Conservation (phyloP, 2,329 filamentous ascomycete species). For the Epichloe festucae region DNA sequence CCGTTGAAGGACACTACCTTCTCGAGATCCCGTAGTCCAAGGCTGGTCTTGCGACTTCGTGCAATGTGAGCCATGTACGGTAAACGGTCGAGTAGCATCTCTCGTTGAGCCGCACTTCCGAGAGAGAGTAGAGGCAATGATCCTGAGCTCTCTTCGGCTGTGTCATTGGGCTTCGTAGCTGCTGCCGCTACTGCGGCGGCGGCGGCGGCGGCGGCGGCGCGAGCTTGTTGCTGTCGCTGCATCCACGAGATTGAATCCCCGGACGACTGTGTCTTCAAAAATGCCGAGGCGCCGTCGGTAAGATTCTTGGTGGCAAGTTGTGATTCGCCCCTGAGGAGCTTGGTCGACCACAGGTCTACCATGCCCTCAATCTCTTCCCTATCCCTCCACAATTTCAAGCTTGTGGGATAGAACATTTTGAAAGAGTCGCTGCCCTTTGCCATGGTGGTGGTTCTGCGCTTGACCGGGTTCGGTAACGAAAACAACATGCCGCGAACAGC, state of each 20-base stretch:
- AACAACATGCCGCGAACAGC: constrained; percentile 80
- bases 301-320: constrained; percentile 23
- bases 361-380: constrained; percentile 70
- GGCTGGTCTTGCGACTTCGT: constrained; percentile 26
- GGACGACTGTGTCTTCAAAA: constrained; percentile 28
- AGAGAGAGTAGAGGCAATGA: constrained; percentile 38
- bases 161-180: constrained; percentile 5
- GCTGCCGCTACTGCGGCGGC: constrained; percentile 1
- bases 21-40: constrained; percentile 46
- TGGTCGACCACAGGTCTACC: constrained; percentile 55
- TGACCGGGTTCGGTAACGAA: constrained; percentile 74
- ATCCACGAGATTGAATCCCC: constrained; percentile 20
- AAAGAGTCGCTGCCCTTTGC: constrained; percentile 47
- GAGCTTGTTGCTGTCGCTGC: constrained; percentile 19
- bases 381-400: constrained; percentile 69
- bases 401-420: constrained; percentile 88
- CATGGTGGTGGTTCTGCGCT: constrained; percentile 40
- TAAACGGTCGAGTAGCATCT: constrained; percentile 72
- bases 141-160: constrained; percentile 10
- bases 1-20: constrained; percentile 56
- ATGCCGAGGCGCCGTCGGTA: constrained; percentile 34
- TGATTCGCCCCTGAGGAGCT: constrained; percentile 43
- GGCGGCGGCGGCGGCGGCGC: not conserved
- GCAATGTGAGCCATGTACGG: constrained; percentile 70
- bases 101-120: constrained; percentile 53